A percentile compares a stretch with the other conserved stretches of the same genome.
Conservation (phyloP, 305 asterid species). For the Fraxinus baroniana region DNA sequence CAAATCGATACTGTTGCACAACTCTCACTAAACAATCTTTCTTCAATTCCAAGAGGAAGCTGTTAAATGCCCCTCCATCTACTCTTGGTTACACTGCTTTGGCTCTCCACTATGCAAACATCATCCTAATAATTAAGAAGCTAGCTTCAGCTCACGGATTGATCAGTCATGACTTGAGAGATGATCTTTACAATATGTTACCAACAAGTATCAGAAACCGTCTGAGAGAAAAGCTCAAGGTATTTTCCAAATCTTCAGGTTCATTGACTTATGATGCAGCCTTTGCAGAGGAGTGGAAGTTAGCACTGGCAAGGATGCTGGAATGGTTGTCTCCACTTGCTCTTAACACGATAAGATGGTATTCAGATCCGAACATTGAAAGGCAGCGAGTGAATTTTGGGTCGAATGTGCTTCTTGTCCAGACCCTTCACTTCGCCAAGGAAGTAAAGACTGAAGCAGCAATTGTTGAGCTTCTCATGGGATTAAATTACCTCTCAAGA, state of each 20-base stretch:
- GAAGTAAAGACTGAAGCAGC: constrained; percentile 37
- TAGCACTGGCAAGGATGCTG: constrained; percentile 51
- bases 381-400: constrained; percentile 46
- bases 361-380: constrained; percentile 71
- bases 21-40: constrained; percentile 30
- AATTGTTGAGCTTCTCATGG: constrained; percentile 37
- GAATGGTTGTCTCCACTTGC: constrained; percentile 89
- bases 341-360: constrained; percentile 75
- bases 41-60: constrained; percentile 39
- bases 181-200: constrained; percentile 73
- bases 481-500: constrained; percentile 42
- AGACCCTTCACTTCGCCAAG: constrained; percentile 70
- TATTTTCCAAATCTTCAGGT: constrained; percentile 35
- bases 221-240: constrained; percentile 57
- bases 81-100: constrained; percentile 74
- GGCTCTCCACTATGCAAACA: constrained; percentile 76
- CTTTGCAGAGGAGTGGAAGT: constrained; percentile 71
- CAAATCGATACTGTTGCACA: constrained; percentile 14
- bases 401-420: constrained; percentile 65
- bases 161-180: constrained; percentile 72
- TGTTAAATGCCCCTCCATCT: constrained; percentile 37
- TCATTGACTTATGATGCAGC: constrained; percentile 51
- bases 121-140: constrained; percentile 17
- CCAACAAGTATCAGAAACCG: constrained; percentile 58
- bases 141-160: constrained; percentile 45